Percentiles rank a stretch among this genome's conserved stretches.
Conservation (phyloP, 306 rosid species). For the Trifolium fragiferum region DNA sequence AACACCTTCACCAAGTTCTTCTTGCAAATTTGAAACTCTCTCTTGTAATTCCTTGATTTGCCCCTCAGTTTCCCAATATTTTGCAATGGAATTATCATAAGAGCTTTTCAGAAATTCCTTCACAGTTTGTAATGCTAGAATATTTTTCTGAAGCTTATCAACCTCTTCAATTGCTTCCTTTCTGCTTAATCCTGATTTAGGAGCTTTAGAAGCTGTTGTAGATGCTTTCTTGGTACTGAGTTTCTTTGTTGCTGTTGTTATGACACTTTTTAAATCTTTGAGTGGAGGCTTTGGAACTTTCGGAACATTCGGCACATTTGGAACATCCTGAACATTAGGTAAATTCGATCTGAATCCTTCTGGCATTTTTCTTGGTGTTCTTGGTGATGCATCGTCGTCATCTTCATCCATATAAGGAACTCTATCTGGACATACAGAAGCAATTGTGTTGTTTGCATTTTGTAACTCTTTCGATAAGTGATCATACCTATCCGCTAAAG, state of each 20-base stretch:
- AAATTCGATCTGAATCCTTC: slow-evolving; percentile 50
- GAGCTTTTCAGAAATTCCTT: slow-evolving; percentile 89
- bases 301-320: slow-evolving; percentile 54
- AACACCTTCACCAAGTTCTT: slow-evolving; percentile 83
- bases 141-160: slow-evolving; percentile 81
- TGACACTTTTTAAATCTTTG: slow-evolving; percentile 58
- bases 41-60: slow-evolving; percentile 75
- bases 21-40: slow-evolving; percentile 67
- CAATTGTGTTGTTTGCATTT: slow-evolving; percentile 93
- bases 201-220: slow-evolving; percentile 32
- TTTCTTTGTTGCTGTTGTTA: slow-evolving; percentile 61
- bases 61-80: slow-evolving; percentile 77
- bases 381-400: slow-evolving; percentile 63
- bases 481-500: slow-evolving; percentile 93
- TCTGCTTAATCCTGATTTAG: slow-evolving; percentile 82
- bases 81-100: slow-evolving; percentile 65
- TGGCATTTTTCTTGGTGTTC: slow-evolving; percentile 48
- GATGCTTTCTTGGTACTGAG: slow-evolving; percentile 45
- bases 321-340: slow-evolving; percentile 68
- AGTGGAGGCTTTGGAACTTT: slow-evolving; percentile 67
- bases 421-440: slow-evolving; percentile 86
- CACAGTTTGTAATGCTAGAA: slow-evolving; percentile 83
- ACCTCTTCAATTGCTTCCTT: slow-evolving; percentile 68
- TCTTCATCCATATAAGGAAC: slow-evolving; percentile 96
- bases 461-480: slow-evolving; percentile 95